Conservation (phyloP, 2,329 filamentous ascomycete species). For the Verticillium zaregamsianum region DNA sequence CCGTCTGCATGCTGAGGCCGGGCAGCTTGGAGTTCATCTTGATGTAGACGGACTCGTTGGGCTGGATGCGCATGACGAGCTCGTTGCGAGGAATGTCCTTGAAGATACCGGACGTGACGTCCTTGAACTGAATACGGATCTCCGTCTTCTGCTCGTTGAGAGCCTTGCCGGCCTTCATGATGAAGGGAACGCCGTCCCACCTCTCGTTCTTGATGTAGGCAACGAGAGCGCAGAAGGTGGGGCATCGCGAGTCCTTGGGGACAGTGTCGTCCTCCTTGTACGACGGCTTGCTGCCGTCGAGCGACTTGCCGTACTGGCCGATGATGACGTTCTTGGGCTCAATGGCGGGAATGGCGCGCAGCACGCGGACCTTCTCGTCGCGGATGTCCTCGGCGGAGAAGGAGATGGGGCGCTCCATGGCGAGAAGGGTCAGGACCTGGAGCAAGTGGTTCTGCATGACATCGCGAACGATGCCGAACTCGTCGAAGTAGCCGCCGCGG, state of each 20-base stretch:
- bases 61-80: constrained; percentile 97
- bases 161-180: constrained; percentile 98
- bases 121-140: constrained; percentile 98
- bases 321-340: constrained; percentile 99
- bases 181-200: constrained; percentile 99
- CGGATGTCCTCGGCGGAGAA: constrained; percentile 98
- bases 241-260: constrained; percentile 93
- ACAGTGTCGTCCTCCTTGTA: constrained; percentile 99
- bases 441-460: constrained; percentile 99
- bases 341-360: constrained; percentile 88
- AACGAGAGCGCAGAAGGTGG: constrained; percentile 95
- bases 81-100: constrained; percentile 99
- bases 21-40: constrained; percentile 99
- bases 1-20: constrained; percentile 98
- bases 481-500: constrained; percentile 96
- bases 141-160: constrained; percentile 99
- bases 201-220: constrained; percentile 99
- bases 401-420: constrained; percentile 97
- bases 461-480: constrained; percentile 98
- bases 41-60: constrained; percentile 99
- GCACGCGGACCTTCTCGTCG: constrained; percentile 96
- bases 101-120: constrained; percentile 98
- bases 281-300: constrained; percentile 92
- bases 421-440: constrained; percentile 90
- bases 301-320: constrained; percentile 93